Conservation (phyloP, 805 yeast species). For the Candida ponderosae region DNA sequence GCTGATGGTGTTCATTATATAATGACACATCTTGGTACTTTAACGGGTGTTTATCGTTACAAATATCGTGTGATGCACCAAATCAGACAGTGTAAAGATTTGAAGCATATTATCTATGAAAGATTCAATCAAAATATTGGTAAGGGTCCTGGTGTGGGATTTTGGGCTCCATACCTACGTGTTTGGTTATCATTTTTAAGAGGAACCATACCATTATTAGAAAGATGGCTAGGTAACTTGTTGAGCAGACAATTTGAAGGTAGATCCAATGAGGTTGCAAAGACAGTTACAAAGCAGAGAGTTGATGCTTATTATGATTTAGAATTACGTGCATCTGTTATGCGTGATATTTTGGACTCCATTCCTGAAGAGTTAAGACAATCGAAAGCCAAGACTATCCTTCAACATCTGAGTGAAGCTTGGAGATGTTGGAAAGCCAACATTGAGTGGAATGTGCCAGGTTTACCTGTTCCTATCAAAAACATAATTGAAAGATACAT, state of each 20-base stretch:
- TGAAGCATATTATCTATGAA: constrained; percentile 86
- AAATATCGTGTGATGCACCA: constrained; percentile 98
- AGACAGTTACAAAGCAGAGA: constrained; percentile 92
- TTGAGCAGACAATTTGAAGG: constrained; percentile 95
- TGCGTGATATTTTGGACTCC: constrained; percentile 95
- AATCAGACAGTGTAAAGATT: constrained; percentile 89
- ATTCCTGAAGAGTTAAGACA: constrained; percentile 92
- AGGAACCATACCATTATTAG: constrained; percentile 86
- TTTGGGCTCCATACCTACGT: constrained; percentile 99
- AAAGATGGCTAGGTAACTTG: constrained; percentile 91
- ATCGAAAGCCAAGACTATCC: constrained; percentile 74
- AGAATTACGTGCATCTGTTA: constrained; percentile 86
- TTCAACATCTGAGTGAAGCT: constrained; percentile 94
- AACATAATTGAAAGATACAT: constrained; percentile 82
- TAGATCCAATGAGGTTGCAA: constrained; percentile 85
- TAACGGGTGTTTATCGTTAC: constrained; percentile 94
- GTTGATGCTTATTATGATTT: constrained; percentile 92
- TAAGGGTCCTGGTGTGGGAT: constrained; percentile 98
- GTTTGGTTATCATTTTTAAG: constrained; percentile 90
- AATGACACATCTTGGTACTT: constrained; percentile 87
- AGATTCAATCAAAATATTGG: constrained; percentile 82
- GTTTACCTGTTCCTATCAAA: constrained; percentile 86
- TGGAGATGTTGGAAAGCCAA: constrained; percentile 99
- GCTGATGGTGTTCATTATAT: constrained; percentile 94
- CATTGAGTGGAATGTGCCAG: constrained; percentile 96